Evolutionary conservation across 768 basidiomycete genomes (phyloP).

Genomic region (Serendipita sp.): DNA sequence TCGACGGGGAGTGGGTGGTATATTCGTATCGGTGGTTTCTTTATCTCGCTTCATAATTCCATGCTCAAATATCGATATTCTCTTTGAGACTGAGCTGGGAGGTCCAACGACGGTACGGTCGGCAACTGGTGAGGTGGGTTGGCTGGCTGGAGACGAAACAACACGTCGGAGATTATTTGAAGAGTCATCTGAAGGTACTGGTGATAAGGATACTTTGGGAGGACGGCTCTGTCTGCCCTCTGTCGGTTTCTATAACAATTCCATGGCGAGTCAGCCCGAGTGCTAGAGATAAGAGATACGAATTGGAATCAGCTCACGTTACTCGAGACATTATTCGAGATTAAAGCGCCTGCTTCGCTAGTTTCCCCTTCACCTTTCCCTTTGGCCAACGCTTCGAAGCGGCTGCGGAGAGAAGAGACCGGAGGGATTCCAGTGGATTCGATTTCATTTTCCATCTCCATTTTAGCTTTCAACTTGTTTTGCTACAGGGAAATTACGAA

Average conservation of each 20-base stretch:
- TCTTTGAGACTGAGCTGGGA: neutral
- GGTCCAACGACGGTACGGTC: neutral
- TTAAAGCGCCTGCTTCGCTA: neutral
- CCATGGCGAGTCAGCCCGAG: neutral
- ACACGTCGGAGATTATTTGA: neutral
- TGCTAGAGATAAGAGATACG: neutral
- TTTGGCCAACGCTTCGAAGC: conserved; percentile 48
- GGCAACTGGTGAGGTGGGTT: neutral
- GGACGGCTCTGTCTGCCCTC: no score
- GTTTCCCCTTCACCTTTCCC: neutral
- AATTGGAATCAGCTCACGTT: no score
- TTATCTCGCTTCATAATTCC: no score
- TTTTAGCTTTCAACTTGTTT: neutral
- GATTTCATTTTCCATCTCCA: neutral
- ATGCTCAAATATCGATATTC: no score
- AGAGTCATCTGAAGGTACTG: neutral
- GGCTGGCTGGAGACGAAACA: neutral
- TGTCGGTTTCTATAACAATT: no score
- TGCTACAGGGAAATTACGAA: neutral
- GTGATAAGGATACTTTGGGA: no score
- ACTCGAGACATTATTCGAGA: neutral
- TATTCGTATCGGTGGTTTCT: no score
- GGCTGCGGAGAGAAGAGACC: conserved; percentile 51
- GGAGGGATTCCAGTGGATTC: conserved; percentile 14
- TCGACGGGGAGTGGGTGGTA: no score